These are phyloP conservation scores for Phytophthora pluvialis DNA, from an alignment of 352 stramenopile species.

Conservation along the genomic window DNA sequence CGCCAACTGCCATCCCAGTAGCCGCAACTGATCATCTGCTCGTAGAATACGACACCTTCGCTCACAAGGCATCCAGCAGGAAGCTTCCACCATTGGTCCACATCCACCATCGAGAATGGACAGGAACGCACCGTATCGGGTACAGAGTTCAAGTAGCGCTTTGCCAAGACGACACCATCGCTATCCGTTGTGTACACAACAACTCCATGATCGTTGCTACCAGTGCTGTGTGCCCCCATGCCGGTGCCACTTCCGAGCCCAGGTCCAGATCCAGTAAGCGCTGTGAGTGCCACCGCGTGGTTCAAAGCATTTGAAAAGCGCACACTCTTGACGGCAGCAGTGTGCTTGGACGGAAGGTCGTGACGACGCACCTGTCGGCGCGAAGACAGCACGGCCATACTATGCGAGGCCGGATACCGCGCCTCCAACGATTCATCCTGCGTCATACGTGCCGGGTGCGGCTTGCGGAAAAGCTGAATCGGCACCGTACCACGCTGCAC, in stretches of 20 bases:
- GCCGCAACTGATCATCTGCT: conserved; percentile 90
- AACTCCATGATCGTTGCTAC: conserved; percentile 59
- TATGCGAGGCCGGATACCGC: conserved; percentile 76
- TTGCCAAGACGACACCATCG: conserved; percentile 77
- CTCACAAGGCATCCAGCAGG: conserved; percentile 73
- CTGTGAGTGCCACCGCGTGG: conserved; percentile 57
- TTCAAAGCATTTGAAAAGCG: conserved; percentile 83
- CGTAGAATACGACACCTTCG: conserved; percentile 87
- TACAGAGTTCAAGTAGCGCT: conserved; percentile 75
- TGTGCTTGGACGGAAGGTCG: conserved; percentile 78
- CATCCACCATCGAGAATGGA: conserved; percentile 81
- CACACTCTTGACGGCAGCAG: conserved; percentile 68
- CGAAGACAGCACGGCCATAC: conserved; percentile 76
- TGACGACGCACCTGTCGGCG: conserved; percentile 82
- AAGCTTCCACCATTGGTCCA: conserved; percentile 90
- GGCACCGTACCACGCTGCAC: conserved; percentile 80
- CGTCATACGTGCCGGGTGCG: conserved; percentile 73
- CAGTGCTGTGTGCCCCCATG: conserved; percentile 73
- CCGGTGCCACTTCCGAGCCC: conserved; percentile 72
- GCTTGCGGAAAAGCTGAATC: conserved; percentile 80
- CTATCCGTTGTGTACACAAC: conserved; percentile 86
- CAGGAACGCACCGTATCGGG: conserved; percentile 72
- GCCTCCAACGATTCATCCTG: conserved; percentile 78
- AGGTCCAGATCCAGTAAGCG: conserved; percentile 46
- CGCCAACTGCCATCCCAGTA: conserved; percentile 91